These are phyloP conservation scores for Nitzschia inconspicua DNA, from an alignment of 108 stramenopile species.

Conservation along the genomic window DNA sequence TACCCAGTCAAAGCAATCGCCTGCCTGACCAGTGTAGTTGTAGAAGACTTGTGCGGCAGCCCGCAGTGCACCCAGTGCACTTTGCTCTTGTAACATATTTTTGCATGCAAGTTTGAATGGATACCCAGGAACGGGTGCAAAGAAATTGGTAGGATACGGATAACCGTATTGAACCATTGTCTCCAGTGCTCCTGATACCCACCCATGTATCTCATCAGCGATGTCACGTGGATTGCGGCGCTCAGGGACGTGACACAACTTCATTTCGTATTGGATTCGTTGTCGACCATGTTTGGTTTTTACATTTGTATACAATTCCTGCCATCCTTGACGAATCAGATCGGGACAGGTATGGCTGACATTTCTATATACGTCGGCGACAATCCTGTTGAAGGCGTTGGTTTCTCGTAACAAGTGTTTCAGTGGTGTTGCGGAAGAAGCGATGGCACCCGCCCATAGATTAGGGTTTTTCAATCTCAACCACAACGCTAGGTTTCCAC, in stretches of 20 bases:
- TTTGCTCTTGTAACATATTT: constrained; percentile 12
- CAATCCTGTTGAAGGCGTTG: constrained; percentile 31
- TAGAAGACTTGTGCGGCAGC: constrained; percentile 33
- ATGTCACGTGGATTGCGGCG: neutral
- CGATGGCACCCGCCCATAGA: constrained; percentile 63
- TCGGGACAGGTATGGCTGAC: constrained; percentile 22
- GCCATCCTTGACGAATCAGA: constrained; percentile 27
- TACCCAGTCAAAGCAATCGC: constrained; percentile 24
- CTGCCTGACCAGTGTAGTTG: constrained; percentile 33
- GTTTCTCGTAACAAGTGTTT: constrained; percentile 43
- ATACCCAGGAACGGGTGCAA: constrained; percentile 31
- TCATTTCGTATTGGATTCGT: constrained; percentile 5
- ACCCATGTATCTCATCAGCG: constrained; percentile 22
- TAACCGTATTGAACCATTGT: constrained; percentile 43
- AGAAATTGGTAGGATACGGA: constrained; percentile 32
- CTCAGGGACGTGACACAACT: constrained; percentile 11
- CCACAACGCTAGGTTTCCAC: constrained; percentile 80
- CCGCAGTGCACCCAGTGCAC: constrained; percentile 21
- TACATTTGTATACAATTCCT: constrained; percentile 12
- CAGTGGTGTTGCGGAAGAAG: constrained; percentile 57
- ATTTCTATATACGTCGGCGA: constrained; percentile 30
- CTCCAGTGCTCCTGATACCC: constrained; percentile 26
- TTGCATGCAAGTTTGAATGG: constrained; percentile 33
- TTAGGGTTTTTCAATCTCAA: constrained; percentile 77
- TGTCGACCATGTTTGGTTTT: constrained; percentile 9